Evolutionary conservation across 345 rosid genomes (phyloP).

Genomic region (Arabidopsis thaliana): TAIR10.1 NC_003070.9:28545501-28546000

Average conservation of each 20-base stretch:
- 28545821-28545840: not conserved
- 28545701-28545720: slow-evolving; percentile 9
- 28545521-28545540: not conserved
- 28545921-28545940: not conserved
- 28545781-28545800: slow-evolving; percentile 14
- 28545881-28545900: not conserved
- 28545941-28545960: too few species aligned
- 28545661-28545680: not conserved
- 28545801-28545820: not conserved
- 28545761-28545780: slow-evolving; percentile 5
- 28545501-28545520: not conserved
- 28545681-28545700: slow-evolving; percentile 6
- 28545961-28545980: not conserved
- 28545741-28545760: slow-evolving; percentile 10
- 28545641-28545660: slow-evolving; percentile 19
- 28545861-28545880: not conserved
- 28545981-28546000: not conserved
- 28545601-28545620: not conserved
- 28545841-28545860: slow-evolving; percentile 6
- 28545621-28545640: not conserved
- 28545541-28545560: not conserved
- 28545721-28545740: slow-evolving; percentile 18
- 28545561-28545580: too few species aligned
- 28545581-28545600: not conserved
- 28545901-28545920: not conserved